Percentiles rank a stretch among this genome's conserved stretches.
phyloP scores from a whole-genome alignment of 768 basidiomycete genomes.

The Kwoniella botswanensis region DNA sequence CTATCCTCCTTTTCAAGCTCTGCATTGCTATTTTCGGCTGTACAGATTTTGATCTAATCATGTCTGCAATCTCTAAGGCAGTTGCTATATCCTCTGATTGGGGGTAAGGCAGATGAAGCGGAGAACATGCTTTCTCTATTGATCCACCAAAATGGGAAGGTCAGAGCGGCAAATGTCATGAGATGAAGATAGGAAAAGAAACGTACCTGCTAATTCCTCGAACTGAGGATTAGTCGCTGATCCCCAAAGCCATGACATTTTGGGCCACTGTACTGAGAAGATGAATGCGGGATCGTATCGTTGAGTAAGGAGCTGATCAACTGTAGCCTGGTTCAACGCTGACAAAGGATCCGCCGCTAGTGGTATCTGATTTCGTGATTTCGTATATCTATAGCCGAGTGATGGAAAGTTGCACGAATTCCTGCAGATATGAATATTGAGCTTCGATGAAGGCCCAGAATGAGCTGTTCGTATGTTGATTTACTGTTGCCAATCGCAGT shows the following conservation, averaged over 20 bases:
- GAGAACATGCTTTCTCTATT: slow-evolving; percentile 57
- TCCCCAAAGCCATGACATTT: slow-evolving; percentile 54
- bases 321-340: background rate
- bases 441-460: background rate
- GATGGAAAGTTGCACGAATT: too few species aligned
- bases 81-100: slow-evolving; percentile 81
- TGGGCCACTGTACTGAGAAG: background rate
- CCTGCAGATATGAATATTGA: background rate
- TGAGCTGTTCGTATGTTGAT: background rate
- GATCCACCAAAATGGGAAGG: background rate
- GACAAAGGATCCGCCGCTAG: slow-evolving; percentile 17
- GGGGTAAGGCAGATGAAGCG: slow-evolving; percentile 55
- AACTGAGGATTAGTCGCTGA: slow-evolving; percentile 49
- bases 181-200: background rate
- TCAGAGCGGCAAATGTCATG: slow-evolving; percentile 6
- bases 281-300: background rate
- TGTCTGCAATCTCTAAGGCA: slow-evolving; percentile 94
- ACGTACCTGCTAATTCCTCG: slow-evolving; percentile 56
- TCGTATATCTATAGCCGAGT: too few species aligned
- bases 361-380: background rate
- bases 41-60: slow-evolving; percentile 88
- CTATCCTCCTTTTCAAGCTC: slow-evolving; percentile 80
- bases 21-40: slow-evolving; percentile 86
- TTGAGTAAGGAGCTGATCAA: background rate
- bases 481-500: background rate